These are phyloP conservation scores for Saccharum hybrid DNA, from an alignment of 202 grass and related monocot genomes.

Conservation along the genomic window DNA sequence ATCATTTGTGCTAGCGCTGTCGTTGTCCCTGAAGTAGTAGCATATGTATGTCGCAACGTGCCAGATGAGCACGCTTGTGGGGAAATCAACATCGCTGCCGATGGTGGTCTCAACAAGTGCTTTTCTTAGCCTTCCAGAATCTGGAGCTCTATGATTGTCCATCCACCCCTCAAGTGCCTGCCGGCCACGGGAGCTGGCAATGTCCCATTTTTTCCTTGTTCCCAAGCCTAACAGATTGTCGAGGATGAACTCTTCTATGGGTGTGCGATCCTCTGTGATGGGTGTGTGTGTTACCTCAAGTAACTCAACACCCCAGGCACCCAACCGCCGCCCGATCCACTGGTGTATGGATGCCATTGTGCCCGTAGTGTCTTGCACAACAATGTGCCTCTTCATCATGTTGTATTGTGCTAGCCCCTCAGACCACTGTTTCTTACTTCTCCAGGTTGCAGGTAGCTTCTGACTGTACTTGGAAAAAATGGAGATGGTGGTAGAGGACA, in stretches of 20 bases:
- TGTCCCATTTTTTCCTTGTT: fast-evolving
- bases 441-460: not conserved
- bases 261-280: not conserved
- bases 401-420: conserved; percentile 23
- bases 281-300: not conserved
- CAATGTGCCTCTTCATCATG: not conserved
- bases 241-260: conserved; percentile 6
- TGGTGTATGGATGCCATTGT: not conserved
- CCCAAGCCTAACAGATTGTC: not conserved
- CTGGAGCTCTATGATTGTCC: not conserved
- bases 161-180: not conserved
- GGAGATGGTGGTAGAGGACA: not conserved
- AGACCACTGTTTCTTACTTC: not conserved
- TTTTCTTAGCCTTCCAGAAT: not conserved
- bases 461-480: not conserved
- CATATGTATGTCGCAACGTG: conserved; percentile 33
- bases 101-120: not conserved
- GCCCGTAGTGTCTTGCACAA: not conserved
- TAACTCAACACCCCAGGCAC: not conserved
- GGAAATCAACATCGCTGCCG: not conserved
- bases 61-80: conserved; percentile 23
- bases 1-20: fast-evolving
- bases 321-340: not conserved
- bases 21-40: not conserved
- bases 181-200: not conserved